Conservation (phyloP, 73 alveolate genomes). For the Paramecium sexaurelia region DNA sequence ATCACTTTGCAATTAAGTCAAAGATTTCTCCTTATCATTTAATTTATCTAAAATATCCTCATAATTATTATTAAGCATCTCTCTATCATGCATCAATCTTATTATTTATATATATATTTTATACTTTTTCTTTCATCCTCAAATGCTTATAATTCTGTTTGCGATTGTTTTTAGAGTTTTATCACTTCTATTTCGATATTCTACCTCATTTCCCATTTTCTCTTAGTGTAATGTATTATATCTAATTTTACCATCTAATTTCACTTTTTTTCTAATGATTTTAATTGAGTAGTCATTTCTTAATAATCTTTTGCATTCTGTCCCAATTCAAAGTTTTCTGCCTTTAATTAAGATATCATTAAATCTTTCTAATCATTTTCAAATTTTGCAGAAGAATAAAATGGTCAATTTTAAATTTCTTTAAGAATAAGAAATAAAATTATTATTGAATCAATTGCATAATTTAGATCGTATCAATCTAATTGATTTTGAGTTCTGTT, state of each 20-base stretch:
- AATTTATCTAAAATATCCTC: conserved; percentile 36
- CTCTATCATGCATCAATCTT: conserved; percentile 36
- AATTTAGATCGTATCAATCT: background rate
- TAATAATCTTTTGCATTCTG: conserved; percentile 62
- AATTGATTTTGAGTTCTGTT: background rate
- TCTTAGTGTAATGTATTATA: conserved; percentile 57
- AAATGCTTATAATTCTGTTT: background rate
- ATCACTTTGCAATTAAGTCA: background rate
- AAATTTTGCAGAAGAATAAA: conserved; percentile 54
- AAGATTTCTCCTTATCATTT: background rate
- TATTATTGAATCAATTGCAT: no score
- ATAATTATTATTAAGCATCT: background rate
- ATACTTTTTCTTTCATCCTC: conserved; percentile 28
- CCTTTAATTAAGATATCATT: conserved; percentile 53
- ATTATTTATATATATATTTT: background rate
- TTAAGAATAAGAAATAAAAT: conserved; percentile 12
- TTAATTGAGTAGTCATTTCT: conserved; percentile 44
- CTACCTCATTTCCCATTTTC: conserved; percentile 65
- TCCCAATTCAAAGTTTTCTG: conserved; percentile 61
- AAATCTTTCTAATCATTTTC: conserved; percentile 62
- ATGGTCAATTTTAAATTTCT: background rate
- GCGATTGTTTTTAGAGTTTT: conserved; percentile 49
- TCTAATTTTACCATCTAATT: background rate
- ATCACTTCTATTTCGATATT: conserved; percentile 56
- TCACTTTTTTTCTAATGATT: conserved; percentile 52